phyloP scores from a whole-genome alignment of 1,284 basidiomycete genomes.

The Hymenochaete sp. region DNA sequence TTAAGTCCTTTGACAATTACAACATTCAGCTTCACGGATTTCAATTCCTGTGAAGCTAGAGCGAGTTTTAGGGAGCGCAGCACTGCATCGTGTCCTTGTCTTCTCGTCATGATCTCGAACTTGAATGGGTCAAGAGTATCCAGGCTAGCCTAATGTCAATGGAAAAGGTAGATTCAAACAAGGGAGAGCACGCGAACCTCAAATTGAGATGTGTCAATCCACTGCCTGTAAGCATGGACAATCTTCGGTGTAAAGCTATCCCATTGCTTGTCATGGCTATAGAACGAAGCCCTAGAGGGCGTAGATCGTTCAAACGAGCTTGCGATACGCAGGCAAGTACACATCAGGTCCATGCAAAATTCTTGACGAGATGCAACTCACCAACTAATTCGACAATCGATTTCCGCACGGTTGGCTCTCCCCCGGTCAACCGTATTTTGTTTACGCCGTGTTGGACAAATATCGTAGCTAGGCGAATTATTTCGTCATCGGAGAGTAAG shows the following conservation, averaged over 20 bases:
- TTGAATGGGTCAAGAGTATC: slow-evolving; percentile 85
- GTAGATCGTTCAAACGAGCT: slow-evolving; percentile 52
- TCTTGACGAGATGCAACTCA: slow-evolving; percentile 27
- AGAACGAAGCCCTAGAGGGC: slow-evolving; percentile 54
- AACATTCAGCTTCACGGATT: slow-evolving; percentile 72
- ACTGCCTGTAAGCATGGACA: slow-evolving; percentile 57
- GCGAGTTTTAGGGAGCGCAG: slow-evolving; percentile 61
- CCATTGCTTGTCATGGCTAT: slow-evolving; percentile 88
- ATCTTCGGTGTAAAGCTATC: slow-evolving; percentile 61
- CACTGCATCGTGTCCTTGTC: slow-evolving; percentile 68
- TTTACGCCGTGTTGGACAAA: slow-evolving; percentile 79
- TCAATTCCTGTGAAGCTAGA: slow-evolving; percentile 38
- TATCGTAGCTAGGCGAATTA: slow-evolving; percentile 64
- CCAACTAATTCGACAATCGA: slow-evolving; percentile 69
- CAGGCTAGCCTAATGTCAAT: slow-evolving; percentile 37
- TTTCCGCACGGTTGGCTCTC: slow-evolving; percentile 80
- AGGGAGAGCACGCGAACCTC: slow-evolving; percentile 37
- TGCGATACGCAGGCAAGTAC: slow-evolving; percentile 9
- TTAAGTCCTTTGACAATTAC: slow-evolving; percentile 79
- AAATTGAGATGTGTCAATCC: slow-evolving; percentile 81
- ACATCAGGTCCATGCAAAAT: slow-evolving; percentile 4
- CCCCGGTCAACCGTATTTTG: slow-evolving; percentile 83
- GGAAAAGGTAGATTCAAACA: background rate
- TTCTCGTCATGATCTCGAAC: slow-evolving; percentile 79
- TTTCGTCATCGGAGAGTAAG: slow-evolving; percentile 69